Evolutionary conservation across 2,329 filamentous ascomycete genomes (phyloP).

Genomic region (Pestalotiopsis sp.): DNA sequence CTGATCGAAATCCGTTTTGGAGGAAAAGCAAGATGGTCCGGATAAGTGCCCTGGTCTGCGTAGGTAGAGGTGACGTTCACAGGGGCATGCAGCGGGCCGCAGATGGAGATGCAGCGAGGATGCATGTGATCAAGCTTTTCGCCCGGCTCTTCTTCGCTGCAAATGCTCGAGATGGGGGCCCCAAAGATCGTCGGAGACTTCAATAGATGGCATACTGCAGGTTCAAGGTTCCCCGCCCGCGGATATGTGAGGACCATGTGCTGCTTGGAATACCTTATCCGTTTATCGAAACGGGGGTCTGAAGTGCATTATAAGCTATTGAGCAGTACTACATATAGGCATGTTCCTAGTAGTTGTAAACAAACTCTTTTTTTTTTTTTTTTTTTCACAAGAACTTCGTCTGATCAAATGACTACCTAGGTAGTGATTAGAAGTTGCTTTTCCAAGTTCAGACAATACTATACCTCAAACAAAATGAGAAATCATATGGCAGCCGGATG

Average conservation of each 20-base stretch:
- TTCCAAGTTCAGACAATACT: background rate
- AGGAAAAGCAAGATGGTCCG: too few relatives aligned
- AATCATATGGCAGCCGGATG: constrained; percentile 23
- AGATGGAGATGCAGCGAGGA: background rate
- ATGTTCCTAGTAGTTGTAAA: too few relatives aligned
- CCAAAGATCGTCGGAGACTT: background rate
- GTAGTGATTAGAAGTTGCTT: background rate
- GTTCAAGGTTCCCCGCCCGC: background rate
- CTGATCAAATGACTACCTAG: background rate
- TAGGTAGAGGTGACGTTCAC: too few relatives aligned
- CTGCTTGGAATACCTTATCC: background rate
- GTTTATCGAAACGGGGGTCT: background rate
- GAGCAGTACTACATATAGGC: background rate
- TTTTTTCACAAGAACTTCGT: too few relatives aligned
- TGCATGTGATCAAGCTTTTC: background rate
- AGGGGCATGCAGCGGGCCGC: background rate
- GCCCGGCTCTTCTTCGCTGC: background rate
- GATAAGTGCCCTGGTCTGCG: too few relatives aligned
- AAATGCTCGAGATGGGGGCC: background rate
- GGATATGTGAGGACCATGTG: background rate
- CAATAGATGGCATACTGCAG: background rate
- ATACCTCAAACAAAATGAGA: constrained; percentile 13
- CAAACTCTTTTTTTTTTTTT: background rate
- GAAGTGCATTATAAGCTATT: background rate
- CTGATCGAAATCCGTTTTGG: too few relatives aligned